Base-by-base conservation (phyloP, 495 filamentous ascomycete species). In the Aspergillus incahuasiensis region DNA sequence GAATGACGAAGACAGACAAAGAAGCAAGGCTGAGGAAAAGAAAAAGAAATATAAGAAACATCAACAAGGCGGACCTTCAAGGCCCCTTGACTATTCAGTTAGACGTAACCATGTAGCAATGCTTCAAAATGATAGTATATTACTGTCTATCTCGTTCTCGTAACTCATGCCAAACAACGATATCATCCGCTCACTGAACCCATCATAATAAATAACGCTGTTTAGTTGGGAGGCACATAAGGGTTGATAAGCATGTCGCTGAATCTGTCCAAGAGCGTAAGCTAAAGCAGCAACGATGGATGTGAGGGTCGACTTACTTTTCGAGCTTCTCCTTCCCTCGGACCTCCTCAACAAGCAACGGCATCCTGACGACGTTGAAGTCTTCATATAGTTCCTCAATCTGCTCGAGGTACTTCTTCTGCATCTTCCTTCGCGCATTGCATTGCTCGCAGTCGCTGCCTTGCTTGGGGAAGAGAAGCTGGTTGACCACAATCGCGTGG, bases 321-420 rank as follows among this genome's bases (percentile, higher is more conserved):
- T 92, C 91, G 60, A 98, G 72, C 67, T 85, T 90, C 70, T 97
- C 92, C 79, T 92, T 96, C 13, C 94, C 94, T 58, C 95, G 77
- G 6, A 99, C 90, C 68, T 99, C 94, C 70, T 97, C 92, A 3
- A 94, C 88, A 63, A 99, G 73, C 60, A 97, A 73, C 19, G 94
- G 94, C 89, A 97, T 96, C 75, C 90, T 91, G 43, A 99, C 92
- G 30, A 99, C 92, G 69, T 99, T 96, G 71, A 99, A 99, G 68
- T 99, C 94, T 60, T 97, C 92, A 63, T 99, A 99, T 47, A 99
- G 73, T 77, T 99, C 95, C 73, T 96, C 91, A 58, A 97, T 97
- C 77, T 99, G 94, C 63, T 96, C 92, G 20, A 99, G 76, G 65
- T 99, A 99, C 73, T 99, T 99, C 84, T 92, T 95, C 78, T 99